Base-by-base conservation (phyloP, 768 basidiomycete genomes). In the Agrocybe praecox region DNA sequence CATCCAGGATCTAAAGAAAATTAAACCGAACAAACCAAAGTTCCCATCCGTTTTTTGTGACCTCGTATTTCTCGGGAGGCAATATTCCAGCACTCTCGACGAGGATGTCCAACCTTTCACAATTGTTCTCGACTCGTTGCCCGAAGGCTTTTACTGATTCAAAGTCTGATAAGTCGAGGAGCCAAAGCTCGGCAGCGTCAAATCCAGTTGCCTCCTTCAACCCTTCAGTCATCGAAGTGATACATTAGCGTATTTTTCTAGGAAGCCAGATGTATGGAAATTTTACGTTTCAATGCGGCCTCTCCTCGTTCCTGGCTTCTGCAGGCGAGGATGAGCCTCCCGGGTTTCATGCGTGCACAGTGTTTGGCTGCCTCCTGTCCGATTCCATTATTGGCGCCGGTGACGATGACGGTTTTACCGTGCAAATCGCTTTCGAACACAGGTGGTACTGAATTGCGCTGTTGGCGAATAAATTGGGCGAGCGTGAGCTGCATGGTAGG, bases 381-480 rank as follows among this genome's bases (percentile, higher is more conserved):
- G 6, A 82, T 58, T 1, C 82, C 85, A 33, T 71, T 72, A 59
- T 86, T 86, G 2, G 83, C 80, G 6, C 75, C 76, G 23, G 76
- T 72, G 29, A 86, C 73, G 21, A 85, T 49, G 18, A 84, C 72
- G 6, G 78, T 80, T 62, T 80, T 81, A 12, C 76, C 77, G 21
- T 63, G 59, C 17, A 83, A 66, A 57, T 79, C 72, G 0, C 64
- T 68, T 11, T 61, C 54, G 15, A 68, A 63, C 5, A 76, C 72
- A 8, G 72, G 69, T 4, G 71, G 69, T 24, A 66, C 53, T 0
- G 46, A 49, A 7, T 18, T 56, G 15, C 59, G 55, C 45, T 75
- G 72, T 11, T 65, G 65, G 29, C 36, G 45, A 49, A 69, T 14
- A 48, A 69, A 65, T 14, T 57, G 33, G 5, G 50, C 22, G 14